Base-by-base conservation (phyloP, 73 alveolate genomes). In the Paraurostyla sp. region DNA sequence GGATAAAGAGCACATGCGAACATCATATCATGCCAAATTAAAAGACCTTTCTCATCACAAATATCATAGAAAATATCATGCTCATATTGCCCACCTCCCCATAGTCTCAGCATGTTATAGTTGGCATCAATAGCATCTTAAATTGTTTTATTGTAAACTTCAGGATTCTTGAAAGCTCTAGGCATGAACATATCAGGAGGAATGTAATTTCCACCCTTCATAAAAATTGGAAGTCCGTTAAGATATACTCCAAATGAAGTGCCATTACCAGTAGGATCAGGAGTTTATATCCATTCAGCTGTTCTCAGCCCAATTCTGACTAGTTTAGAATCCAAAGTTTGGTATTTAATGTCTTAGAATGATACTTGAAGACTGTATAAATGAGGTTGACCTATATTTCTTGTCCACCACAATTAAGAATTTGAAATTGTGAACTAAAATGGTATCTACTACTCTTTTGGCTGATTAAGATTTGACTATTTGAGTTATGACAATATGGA, bases 11-110 rank as follows among this genome's bases (percentile, higher is more conserved):
- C 97, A 81, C 98, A 94, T 13, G 99, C 96, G 92, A 96, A 96
- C 99, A 96, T 96, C 92, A 96, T 89, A 88, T 96, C 99, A 80
- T 96, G 98, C 94, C 97, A 96, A 35, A 96, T 88, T 13, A 96
- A 78, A 27, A 96, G 87, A 13, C 99, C 99, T 32, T 93, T 83
- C 84, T 96, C 94, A 80, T 96, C 99, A 60, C 98, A 95, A 41
- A 90, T 51, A 76, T 96, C 96, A 96, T 96, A 96, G 78, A 96
- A 96, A n/a, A 92, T 89, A 60, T 96, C 99, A 85, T 88, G 87
- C 91, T 96, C 99, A 94, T 93, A 96, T 81, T 94, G 78, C 56
- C 99, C 99, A 18, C 99, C 99, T 6, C 99, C 99, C 99, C 98
- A 96, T 9, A 96, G 89, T 87, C 99, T 92, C 57, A 96, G 40